phyloP scores from a whole-genome alignment of 305 asterid genomes.

The Lippia alba region DNA sequence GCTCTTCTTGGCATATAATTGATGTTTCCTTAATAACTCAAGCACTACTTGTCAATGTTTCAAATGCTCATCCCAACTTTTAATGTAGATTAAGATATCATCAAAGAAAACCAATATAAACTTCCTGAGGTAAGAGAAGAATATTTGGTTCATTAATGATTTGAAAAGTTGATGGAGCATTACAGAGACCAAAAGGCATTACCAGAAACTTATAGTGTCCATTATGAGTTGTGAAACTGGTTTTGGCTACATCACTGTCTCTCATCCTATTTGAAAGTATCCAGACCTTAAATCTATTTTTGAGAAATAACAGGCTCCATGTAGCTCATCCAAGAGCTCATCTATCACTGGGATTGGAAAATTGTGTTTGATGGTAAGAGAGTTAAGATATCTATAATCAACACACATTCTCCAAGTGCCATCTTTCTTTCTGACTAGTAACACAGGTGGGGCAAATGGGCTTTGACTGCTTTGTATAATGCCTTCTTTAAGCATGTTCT shows the following conservation, averaged over 20 bases:
- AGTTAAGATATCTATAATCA: background rate
- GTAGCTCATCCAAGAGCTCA: background rate
- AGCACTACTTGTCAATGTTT: background rate
- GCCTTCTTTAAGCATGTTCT: no score
- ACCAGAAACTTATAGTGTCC: background rate
- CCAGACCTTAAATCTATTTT: background rate
- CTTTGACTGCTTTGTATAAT: no score
- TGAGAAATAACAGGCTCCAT: background rate
- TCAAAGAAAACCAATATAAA: background rate
- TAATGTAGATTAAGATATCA: background rate
- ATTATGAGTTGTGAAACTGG: background rate
- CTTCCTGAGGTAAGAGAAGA: background rate
- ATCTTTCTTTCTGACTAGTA: background rate
- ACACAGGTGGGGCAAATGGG: background rate
- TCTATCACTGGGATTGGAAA: background rate
- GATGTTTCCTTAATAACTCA: background rate
- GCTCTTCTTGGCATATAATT: background rate
- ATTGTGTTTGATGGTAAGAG: background rate
- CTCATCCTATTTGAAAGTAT: background rate
- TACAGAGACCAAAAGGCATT: slow-evolving; percentile 2
- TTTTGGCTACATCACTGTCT: background rate
- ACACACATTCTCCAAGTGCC: background rate
- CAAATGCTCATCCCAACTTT: background rate
- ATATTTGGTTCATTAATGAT: background rate
- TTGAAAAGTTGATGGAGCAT: background rate